Evolutionary conservation across 2,329 filamentous ascomycete genomes (phyloP).

Genomic region (Fusarium musae): DNA sequence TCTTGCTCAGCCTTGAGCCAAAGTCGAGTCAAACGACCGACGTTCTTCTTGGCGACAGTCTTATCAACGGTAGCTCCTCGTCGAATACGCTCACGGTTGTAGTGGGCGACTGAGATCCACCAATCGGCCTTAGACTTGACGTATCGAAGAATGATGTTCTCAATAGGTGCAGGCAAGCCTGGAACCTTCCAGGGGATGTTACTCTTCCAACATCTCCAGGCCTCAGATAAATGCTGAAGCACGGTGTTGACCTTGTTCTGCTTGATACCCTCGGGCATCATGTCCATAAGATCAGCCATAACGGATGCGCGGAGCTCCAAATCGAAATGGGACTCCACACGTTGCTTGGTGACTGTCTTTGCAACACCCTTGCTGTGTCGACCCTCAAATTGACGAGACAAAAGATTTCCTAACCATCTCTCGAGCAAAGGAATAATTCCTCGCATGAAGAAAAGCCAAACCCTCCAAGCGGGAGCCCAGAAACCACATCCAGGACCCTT

Average conservation of each 20-base stretch:
- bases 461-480: slow-evolving; percentile 98
- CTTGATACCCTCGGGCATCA: slow-evolving; percentile 99
- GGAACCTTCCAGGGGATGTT: slow-evolving; percentile 99
- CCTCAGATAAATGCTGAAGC: slow-evolving; percentile 95
- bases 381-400: slow-evolving; percentile 97
- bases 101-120: slow-evolving; percentile 99
- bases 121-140: slow-evolving; percentile 99
- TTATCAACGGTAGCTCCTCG: slow-evolving; percentile 98
- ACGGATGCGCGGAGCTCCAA: slow-evolving; percentile 96
- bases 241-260: slow-evolving; percentile 99
- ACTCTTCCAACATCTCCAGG: slow-evolving; percentile 99
- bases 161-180: slow-evolving; percentile 93
- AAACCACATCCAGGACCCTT: slow-evolving; percentile 98
- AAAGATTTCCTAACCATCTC: slow-evolving; percentile 94
- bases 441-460: slow-evolving; percentile 99
- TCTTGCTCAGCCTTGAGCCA: slow-evolving; percentile 99
- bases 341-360: slow-evolving; percentile 98
- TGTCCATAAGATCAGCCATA: slow-evolving; percentile 99
- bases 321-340: slow-evolving; percentile 98
- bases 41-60: slow-evolving; percentile 99
- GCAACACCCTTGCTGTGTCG: slow-evolving; percentile 98
- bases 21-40: slow-evolving; percentile 90
- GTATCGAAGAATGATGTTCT: slow-evolving; percentile 98
- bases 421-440: slow-evolving; percentile 97
- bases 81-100: slow-evolving; percentile 97